Base-by-base conservation (phyloP, 768 basidiomycete genomes). In the Crucibulum laeve region DNA sequence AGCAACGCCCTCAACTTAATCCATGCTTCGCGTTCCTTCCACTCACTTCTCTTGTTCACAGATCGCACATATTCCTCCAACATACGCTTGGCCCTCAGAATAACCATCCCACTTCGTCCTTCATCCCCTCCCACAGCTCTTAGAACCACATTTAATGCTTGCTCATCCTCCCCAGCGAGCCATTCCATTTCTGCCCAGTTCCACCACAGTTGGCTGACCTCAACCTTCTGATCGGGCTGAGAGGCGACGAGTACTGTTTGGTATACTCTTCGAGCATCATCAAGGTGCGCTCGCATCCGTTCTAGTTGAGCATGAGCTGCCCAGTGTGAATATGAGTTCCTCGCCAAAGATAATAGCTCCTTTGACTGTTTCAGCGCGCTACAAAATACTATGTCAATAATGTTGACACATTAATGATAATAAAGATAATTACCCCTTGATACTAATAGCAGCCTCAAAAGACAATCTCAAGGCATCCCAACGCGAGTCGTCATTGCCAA, bases 101-200 rank as follows among this genome's bases (percentile, higher is more conserved):
- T 52, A 25, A 69, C 70, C 46, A 84, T 64, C 3, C 80, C 76
- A 10, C 57, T 56, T 23, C 70, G 70, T 0, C 68, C 57, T 10
- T 77, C 77, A 40, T 79, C 69, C 25, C 81, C 63, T 3, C 70
- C 76, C 10, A 71, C 76, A 7, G 82, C 73, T 17, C 69, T 73
- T 35, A 83, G 58, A 33, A 82, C 68, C 24, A 85, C 69, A 25
- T 70, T 63, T 26, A 79, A 57, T 11, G 82, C 73, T 25, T 72
- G 67, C 24, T 77, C 72, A 15, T 65, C 55, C 24, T 71, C 52
- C 1, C 79, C 74, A 11, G 67, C 58, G 8, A 88, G 57, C 89
- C 89, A 92, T 60, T 90, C 88, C 74, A 88, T 75, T 53, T 91
- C 83, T 1, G 82, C 84, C 86, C 87, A 91, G 52, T 83, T 78